Conservation (phyloP, 805 yeast species). For the Candida berthetii region DNA sequence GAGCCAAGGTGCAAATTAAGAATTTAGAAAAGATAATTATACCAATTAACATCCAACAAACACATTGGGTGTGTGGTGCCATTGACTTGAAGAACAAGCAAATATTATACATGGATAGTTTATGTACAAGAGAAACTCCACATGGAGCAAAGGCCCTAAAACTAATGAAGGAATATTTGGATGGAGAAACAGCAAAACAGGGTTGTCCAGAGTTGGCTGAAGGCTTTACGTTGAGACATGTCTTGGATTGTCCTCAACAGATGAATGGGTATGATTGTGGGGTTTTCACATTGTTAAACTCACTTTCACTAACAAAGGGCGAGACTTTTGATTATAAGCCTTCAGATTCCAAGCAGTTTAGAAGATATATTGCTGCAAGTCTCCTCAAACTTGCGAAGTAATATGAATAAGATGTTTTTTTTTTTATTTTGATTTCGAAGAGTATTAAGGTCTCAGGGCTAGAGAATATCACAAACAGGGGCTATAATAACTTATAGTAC, state of each 20-base stretch:
- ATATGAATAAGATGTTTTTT: too few species aligned
- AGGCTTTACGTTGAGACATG: slow-evolving; percentile 24
- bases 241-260: slow-evolving; percentile 69
- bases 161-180: slow-evolving; percentile 54
- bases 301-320: slow-evolving; percentile 51
- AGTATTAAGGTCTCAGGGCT: too few species aligned
- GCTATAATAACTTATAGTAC: too few species aligned
- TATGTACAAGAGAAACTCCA: slow-evolving; percentile 36
- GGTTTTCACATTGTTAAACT: slow-evolving; percentile 80
- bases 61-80: slow-evolving; percentile 91
- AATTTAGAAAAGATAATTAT: slow-evolving; percentile 62
- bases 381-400: slow-evolving; percentile 2
- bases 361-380: slow-evolving; percentile 38
- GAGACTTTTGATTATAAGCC: slow-evolving; percentile 50
- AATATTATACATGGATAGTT: slow-evolving; percentile 74
- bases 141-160: slow-evolving; percentile 32
- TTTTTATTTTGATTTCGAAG: too few species aligned
- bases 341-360: slow-evolving; percentile 58
- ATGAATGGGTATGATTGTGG: slow-evolving; percentile 93
- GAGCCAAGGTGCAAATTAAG: slow-evolving; percentile 62
- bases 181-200: slow-evolving; percentile 55
- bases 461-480: too few species aligned
- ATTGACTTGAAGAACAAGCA: slow-evolving; percentile 54
- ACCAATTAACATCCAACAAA: slow-evolving; percentile 77
- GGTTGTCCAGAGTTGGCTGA: slow-evolving; percentile 24